Evolutionary conservation across 306 rosid species (phyloP), one percentile per base, ranked within the genome.

Genomic region (Dalbergia cochinchinensis): DNA sequence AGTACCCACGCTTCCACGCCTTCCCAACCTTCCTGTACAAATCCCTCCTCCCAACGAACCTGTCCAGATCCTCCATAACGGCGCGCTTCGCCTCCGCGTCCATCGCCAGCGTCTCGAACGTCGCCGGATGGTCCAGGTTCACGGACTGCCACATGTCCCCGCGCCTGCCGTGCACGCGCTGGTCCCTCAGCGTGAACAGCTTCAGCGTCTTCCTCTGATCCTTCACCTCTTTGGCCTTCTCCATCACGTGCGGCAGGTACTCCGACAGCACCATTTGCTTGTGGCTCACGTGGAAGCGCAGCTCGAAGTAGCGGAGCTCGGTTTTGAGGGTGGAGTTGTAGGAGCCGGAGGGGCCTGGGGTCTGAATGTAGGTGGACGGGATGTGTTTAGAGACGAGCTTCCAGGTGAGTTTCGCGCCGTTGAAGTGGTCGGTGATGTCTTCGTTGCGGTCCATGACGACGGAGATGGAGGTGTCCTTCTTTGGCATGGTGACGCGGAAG

Each of bases 1-100:
- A 63, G 51, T 85, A 85, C 6, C 86, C 86, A 5, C 82, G 41
- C 9, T 85, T 85, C 86, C 88, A 85, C 11, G 88, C 84, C 75
- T 78, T 85, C 5, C 88, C 86, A n/a, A 85, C 79, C 42, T 37
- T 86, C 69, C 68, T 71, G 13, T 86, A 79, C 6, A 78, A 86
- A 4, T 55, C 65, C 33, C 76, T 86, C 22, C 86, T 81, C 47
- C 44, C 57, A 45, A 57, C 18, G 53, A 86, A 86, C 79, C 73
- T 70, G 4, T 70, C 67, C 8, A 83, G 41, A 76, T 83, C 89
- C 16, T 69, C 65, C 31, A 64, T 31, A 18, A 86, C 65, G 63
- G 31, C 76, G 33, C 71, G 5, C 86, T 86, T 86, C 54, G 14
- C 16, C 1, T 79, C 75, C 18, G 31, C 39, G 37, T 85, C 83